phyloP scores from a whole-genome alignment of 345 rosid species.

The Citrus maxima region DNA sequence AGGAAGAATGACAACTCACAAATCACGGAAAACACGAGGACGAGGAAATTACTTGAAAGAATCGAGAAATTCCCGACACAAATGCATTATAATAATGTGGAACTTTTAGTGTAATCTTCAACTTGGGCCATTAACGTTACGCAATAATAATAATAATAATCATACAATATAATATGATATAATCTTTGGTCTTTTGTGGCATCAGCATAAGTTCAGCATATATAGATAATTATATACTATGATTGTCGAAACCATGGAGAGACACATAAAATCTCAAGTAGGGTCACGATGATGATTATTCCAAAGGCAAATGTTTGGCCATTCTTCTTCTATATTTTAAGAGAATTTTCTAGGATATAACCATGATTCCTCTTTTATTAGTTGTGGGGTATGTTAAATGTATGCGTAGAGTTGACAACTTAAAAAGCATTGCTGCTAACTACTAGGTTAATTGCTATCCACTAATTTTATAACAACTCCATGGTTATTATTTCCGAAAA shows the following conservation, averaged over 20 bases:
- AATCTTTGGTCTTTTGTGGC: neutral
- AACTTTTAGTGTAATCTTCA: neutral
- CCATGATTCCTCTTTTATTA: neutral
- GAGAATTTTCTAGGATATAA: neutral
- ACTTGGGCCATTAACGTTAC: neutral
- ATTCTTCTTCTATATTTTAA: neutral
- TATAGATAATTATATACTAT: too few species aligned
- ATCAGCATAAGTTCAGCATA: conserved; percentile 8
- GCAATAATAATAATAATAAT: too few species aligned
- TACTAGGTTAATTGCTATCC: neutral
- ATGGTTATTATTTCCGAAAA: too few species aligned
- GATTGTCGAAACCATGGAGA: neutral
- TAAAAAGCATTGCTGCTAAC: neutral
- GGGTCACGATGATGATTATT: conserved; percentile 18
- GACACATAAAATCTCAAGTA: conserved; percentile 5
- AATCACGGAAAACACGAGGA: conserved; percentile 4
- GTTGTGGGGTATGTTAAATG: neutral
- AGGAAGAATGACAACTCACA: too few species aligned
- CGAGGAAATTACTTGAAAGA: neutral
- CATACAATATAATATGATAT: too few species aligned
- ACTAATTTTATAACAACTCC: neutral
- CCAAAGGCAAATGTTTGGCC: neutral
- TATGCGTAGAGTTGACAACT: neutral
- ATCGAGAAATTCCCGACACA: conserved; percentile 9
- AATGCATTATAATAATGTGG: neutral